phyloP scores from a whole-genome alignment of 768 basidiomycete species.

The Boletus subcaerulescens region DNA sequence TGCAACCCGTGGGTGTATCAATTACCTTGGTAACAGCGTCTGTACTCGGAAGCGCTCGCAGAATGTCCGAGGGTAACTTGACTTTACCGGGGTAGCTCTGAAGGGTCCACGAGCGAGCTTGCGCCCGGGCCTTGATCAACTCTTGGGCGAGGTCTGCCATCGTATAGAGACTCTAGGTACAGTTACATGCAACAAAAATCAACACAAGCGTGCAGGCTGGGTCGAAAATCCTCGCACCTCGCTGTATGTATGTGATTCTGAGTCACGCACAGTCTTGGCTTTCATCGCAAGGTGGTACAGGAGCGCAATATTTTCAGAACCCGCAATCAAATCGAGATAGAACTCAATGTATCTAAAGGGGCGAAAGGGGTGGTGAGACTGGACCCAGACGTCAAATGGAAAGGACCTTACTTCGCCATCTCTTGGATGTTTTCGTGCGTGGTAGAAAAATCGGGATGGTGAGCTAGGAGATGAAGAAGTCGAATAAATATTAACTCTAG shows the following conservation, averaged over 20 bases:
- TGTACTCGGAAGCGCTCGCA: conserved; percentile 62
- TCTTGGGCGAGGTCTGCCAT: conserved; percentile 88
- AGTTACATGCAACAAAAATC: background rate
- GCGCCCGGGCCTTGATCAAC: conserved; percentile 67
- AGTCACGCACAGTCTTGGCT: conserved; percentile 84
- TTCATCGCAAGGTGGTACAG: conserved; percentile 80
- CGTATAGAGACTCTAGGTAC: conserved; percentile 75
- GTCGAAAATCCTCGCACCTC: conserved; percentile 46
- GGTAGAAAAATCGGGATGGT: conserved; percentile 88
- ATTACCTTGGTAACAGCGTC: conserved; percentile 65
- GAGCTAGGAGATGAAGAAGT: conserved; percentile 82
- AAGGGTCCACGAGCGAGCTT: conserved; percentile 68
- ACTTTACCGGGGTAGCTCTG: conserved; percentile 79
- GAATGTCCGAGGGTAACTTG: conserved; percentile 77
- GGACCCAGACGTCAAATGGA: background rate
- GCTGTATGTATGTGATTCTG: conserved; percentile 61
- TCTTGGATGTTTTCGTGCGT: conserved; percentile 67
- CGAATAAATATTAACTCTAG: conserved; percentile 85
- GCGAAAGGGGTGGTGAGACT: background rate
- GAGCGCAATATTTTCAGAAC: conserved; percentile 78
- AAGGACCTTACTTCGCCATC: conserved; percentile 67
- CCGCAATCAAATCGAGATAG: conserved; percentile 75
- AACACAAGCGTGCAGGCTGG: background rate
- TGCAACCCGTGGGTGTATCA: background rate
- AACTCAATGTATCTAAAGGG: conserved; percentile 77